Evolutionary conservation across 371 early-diverging fungal genomes (phyloP), one percentile per base, ranked within the genome.

Genomic region (Mortierella sp.): DNA sequence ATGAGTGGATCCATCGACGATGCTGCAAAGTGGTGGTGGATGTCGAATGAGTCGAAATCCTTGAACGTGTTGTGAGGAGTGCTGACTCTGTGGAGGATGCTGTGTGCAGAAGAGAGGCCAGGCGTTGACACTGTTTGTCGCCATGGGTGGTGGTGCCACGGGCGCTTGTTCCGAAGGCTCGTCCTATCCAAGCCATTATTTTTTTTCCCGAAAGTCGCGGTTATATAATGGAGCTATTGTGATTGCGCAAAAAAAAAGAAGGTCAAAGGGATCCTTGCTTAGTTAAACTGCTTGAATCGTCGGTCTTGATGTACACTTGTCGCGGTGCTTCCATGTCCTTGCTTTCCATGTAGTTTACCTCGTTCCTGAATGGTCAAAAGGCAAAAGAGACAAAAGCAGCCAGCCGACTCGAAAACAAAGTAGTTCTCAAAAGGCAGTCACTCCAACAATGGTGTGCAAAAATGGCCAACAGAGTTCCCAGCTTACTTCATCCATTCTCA

Each of bases 181-280:
- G 44, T 44, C 71, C 66, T 66, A 70, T 34, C 76, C 76, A 76
- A 39, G 76, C 58, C 76, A 76, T 76, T 61, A 34, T 61, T 34
- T 31, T 31, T 16, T 29, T 29, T n/a, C n/a, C n/a, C n/a, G n/a
- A n/a, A 16, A 19, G 58, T 55, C 19, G 58, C 16, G 58, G 39
- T 14, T 1, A 29, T 45, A 45, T 9, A 45, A 45, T 11, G 19
- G 24, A 55, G 55, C 24, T 14, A 22, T 61, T 39, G 22, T 61
- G 61, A 31, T 34, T 8, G 43, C 39, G 65, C 11, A 22, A n/a
- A 16, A 63, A 39, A 3, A 40, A 19, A 22, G n/a, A 39, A 2
- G 16, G 43, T 41, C 3, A 64, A 13, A 26, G 22, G 26, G 65
- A 43, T 43, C 43, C 24, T 29, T 41, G 13, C 14, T 66, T 66